phyloP scores from a whole-genome alignment of 2,329 filamentous ascomycete species.

The Akanthomyces dipterigenus region DNA sequence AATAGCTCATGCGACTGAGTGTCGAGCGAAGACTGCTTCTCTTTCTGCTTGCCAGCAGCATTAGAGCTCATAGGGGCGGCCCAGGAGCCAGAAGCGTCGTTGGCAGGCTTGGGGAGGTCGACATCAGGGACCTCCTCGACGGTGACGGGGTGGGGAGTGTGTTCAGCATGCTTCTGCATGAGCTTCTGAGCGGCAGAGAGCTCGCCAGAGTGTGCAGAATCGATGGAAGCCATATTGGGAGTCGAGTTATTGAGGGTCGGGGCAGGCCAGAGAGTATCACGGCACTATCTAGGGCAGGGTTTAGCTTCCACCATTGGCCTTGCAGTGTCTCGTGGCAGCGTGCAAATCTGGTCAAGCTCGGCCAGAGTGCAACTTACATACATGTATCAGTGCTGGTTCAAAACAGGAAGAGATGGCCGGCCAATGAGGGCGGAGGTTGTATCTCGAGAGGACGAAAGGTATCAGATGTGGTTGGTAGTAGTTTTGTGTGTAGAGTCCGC shows the following conservation, averaged over 20 bases:
- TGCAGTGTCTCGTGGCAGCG: neutral
- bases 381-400: neutral
- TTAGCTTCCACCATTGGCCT: neutral
- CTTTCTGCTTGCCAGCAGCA: conserved; percentile 63
- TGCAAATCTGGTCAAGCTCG: neutral
- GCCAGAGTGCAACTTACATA: neutral
- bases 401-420: neutral
- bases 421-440: neutral
- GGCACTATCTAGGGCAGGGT: neutral
- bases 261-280: neutral
- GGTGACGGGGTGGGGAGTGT: conserved; percentile 50
- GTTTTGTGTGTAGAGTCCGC: conserved; percentile 15
- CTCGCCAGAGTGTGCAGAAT: conserved; percentile 27
- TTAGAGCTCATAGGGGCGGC: conserved; percentile 51
- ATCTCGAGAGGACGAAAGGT: neutral
- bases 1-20: conserved; percentile 87
- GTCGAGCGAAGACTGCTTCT: conserved; percentile 52
- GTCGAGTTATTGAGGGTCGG: conserved; percentile 13
- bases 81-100: conserved; percentile 40
- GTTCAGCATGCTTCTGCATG: conserved; percentile 53
- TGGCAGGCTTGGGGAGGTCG: conserved; percentile 55
- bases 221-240: conserved; percentile 35
- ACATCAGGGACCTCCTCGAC: conserved; percentile 80
- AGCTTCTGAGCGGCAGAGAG: conserved; percentile 55
- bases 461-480: conserved; percentile 5